Base-by-base conservation (phyloP, 768 basidiomycete species). In the Auricularia sp. region DNA sequence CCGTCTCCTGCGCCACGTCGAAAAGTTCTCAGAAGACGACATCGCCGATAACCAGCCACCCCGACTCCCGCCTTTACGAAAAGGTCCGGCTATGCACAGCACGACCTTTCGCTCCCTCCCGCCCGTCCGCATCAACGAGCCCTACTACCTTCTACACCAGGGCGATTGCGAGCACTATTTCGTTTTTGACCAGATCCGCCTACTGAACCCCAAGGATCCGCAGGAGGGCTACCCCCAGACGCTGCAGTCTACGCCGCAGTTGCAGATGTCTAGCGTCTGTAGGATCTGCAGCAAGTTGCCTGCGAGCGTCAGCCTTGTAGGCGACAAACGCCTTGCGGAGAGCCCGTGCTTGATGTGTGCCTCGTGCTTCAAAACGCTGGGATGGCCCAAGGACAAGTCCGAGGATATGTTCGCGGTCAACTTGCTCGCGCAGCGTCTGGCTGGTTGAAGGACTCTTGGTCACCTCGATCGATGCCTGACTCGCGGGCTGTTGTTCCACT, bases 141-240 rank as follows among this genome's bases (percentile, higher is more conserved):
- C 92, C 0, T 93, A 94, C 68, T 91, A 88, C 85, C 76, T 93
- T 64, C 76, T 92, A 18, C 92, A 94, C 70, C 81, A 82, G 63
- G 92, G 91, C 39, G 87, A 84, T 69, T 94, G 92, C 70, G 90
- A 92, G 69, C 92, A 94, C 70, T 89, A 86, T 71, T 68, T 92
- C 24, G 81, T 88, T 24, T 67, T 93, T 45, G 85, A 90, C 66
- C 82, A 88, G 67, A 86, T 94, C 66, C 81, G 92, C 68, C 73
- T 87, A 21, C 76, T 79, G 36, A 85, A 89, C 69, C 75, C 79
- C 3, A 75, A 80, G 1, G 91, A 93, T 71, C 79, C 79, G 1
- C 70, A 68, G 1, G 73, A 76, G 13, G 84, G 82, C 1, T 93
- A 88, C 73, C 90, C 92, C 2, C 74, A 90, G 10, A 88, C 84